Conservation (phyloP, 2,329 filamentous ascomycete species). For the Byssoonygena ceratinophila region DNA sequence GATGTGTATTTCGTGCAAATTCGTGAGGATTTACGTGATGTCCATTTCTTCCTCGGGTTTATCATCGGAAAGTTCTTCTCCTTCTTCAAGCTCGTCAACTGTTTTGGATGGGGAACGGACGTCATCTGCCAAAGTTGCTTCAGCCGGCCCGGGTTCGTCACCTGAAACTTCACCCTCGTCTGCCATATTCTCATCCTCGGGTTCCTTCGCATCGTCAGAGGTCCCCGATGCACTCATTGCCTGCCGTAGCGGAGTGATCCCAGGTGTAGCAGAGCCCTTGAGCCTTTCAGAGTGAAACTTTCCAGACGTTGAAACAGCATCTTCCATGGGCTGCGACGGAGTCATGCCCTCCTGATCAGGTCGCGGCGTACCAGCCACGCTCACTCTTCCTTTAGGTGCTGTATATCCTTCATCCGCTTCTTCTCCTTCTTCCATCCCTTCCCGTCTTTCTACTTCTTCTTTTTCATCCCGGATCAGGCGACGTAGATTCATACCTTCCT, state of each 20-base stretch:
- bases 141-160: slow-evolving; percentile 26
- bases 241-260: slow-evolving; percentile 32
- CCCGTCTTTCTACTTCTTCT: slow-evolving; percentile 79
- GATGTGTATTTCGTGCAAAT: too few species aligned
- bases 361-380: slow-evolving; percentile 41
- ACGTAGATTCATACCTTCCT: slow-evolving; percentile 77
- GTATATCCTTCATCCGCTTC: slow-evolving; percentile 47
- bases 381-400: slow-evolving; percentile 40
- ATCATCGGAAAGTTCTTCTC: slow-evolving; percentile 41
- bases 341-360: slow-evolving; percentile 38
- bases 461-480: slow-evolving; percentile 87
- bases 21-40: slow-evolving; percentile 35
- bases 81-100: slow-evolving; percentile 39
- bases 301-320: slow-evolving; percentile 21
- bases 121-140: slow-evolving; percentile 21
- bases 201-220: slow-evolving; percentile 28
- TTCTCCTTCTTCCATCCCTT: slow-evolving; percentile 61
- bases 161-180: slow-evolving; percentile 39
- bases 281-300: slow-evolving; percentile 27
- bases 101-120: slow-evolving; percentile 4
- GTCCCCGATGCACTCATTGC: slow-evolving; percentile 20
- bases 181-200: slow-evolving; percentile 51
- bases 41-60: slow-evolving; percentile 55
- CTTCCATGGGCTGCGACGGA: slow-evolving; percentile 29
- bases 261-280: slow-evolving; percentile 21